These are phyloP conservation scores for Fusarium beomiforme DNA, from an alignment of 2,329 filamentous ascomycete species.

Conservation along the genomic window DNA sequence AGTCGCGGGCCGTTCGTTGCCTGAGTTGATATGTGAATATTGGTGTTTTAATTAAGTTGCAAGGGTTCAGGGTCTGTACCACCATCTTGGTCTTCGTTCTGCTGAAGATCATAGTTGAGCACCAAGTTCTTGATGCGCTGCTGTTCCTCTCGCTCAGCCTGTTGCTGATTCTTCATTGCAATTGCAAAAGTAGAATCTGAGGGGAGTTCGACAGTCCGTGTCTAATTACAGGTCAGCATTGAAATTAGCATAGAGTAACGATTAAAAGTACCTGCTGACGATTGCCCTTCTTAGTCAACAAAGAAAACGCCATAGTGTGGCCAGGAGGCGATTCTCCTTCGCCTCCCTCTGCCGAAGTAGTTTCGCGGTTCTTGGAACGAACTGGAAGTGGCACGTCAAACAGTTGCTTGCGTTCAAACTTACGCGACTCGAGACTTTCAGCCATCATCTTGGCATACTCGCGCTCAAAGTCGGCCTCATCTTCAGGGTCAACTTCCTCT, in stretches of 20 bases:
- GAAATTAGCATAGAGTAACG: not conserved
- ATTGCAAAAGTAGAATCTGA: constrained; percentile 94
- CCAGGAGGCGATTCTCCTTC: constrained; percentile 37
- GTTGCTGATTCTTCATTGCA: constrained; percentile 95
- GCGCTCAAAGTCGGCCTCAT: constrained; percentile 96
- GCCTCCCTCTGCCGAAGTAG: constrained; percentile 43
- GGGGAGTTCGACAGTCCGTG: constrained; percentile 87
- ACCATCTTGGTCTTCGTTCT: constrained; percentile 84
- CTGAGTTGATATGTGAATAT: constrained; percentile 62
- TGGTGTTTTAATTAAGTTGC: constrained; percentile 44
- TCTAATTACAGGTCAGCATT: constrained; percentile 61
- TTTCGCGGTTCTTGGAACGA: constrained; percentile 74
- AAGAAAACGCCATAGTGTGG: constrained; percentile 91
- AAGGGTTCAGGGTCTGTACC: constrained; percentile 44
- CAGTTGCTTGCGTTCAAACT: constrained; percentile 92
- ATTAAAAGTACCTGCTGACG: constrained; percentile 80
- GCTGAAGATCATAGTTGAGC: constrained; percentile 92
- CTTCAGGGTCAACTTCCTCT: constrained; percentile 90
- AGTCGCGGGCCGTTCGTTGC: constrained; percentile 59
- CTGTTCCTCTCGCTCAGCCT: constrained; percentile 94
- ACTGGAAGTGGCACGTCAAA: constrained; percentile 99
- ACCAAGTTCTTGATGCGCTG: constrained; percentile 98
- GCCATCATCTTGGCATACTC: constrained; percentile 99
- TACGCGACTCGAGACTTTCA: constrained; percentile 93
- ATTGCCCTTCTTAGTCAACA: constrained; percentile 96